These are phyloP conservation scores for Boletus sensibilis DNA, from an alignment of 768 basidiomycete genomes.

Conservation along the genomic window DNA sequence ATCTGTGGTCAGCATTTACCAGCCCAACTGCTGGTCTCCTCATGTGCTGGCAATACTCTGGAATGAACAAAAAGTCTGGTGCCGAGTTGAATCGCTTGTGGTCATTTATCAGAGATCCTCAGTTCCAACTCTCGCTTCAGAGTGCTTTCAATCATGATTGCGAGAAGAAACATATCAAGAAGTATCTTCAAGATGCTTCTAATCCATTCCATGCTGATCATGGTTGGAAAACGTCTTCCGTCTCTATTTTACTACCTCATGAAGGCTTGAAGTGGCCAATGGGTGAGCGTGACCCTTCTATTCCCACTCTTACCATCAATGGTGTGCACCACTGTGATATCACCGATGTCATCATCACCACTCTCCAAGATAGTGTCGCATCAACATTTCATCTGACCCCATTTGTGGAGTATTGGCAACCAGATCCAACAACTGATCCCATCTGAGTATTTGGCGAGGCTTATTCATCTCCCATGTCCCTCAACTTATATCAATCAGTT, in stretches of 20 bases:
- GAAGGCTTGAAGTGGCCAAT: background rate
- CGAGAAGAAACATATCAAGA: background rate
- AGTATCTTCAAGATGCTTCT: background rate
- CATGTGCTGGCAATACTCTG: constrained; percentile 33
- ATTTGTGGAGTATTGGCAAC: background rate
- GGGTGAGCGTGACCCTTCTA: background rate
- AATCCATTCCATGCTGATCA: constrained; percentile 1
- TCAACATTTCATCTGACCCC: background rate
- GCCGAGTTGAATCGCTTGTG: constrained; percentile 30
- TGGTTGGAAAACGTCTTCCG: constrained; percentile 3
- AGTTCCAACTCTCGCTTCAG: constrained; percentile 19
- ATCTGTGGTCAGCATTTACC: constrained; percentile 16
- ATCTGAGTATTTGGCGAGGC: background rate
- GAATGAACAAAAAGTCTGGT: constrained; percentile 28
- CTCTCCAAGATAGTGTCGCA: background rate
- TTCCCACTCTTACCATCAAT: background rate
- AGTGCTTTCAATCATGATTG: constrained; percentile 12
- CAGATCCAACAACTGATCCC: background rate
- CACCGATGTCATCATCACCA: background rate
- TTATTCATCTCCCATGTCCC: background rate
- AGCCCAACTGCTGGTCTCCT: constrained; percentile 24
- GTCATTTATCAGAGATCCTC: constrained; percentile 21
- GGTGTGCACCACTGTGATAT: background rate
- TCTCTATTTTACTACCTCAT: constrained; percentile 3
- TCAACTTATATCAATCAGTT: background rate